Evolutionary conservation across 192 early-diverging fungal species (phyloP).

Genomic region (Spinellus fusiger): DNA sequence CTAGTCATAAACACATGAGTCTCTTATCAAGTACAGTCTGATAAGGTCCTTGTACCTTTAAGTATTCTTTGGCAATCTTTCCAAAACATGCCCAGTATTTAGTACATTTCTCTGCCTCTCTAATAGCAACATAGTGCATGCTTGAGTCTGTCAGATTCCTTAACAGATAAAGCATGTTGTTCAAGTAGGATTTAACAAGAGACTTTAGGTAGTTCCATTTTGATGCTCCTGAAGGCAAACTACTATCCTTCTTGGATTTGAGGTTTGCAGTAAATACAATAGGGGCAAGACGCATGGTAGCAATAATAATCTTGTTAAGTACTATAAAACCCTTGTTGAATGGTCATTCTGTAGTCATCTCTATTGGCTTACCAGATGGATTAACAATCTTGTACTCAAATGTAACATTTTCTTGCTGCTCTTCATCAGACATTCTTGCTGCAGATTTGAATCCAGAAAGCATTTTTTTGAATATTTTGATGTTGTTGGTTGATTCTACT

Average conservation of each 20-base stretch:
- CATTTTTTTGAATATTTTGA: conserved; percentile 64
- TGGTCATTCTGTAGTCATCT: too few species aligned
- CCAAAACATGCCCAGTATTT: conserved; percentile 80
- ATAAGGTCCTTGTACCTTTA: conserved; percentile 47
- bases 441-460: conserved; percentile 83
- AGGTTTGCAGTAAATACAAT: conserved; percentile 66
- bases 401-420: conserved; percentile 34
- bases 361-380: conserved; percentile 32
- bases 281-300: conserved; percentile 65
- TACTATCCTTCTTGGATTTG: conserved; percentile 20
- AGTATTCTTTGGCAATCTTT: conserved; percentile 75
- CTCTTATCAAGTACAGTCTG: not conserved
- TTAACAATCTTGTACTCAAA: conserved; percentile 68
- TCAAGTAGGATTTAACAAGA: conserved; percentile 78
- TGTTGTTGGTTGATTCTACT: conserved; percentile 54
- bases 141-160: conserved; percentile 76
- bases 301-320: conserved; percentile 78
- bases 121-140: conserved; percentile 80
- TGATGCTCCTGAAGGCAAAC: conserved; percentile 27
- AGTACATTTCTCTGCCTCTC: conserved; percentile 70
- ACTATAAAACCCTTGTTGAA: too few species aligned
- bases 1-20: not conserved
- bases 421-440: conserved; percentile 67
- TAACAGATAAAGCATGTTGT: conserved; percentile 68
- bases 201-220: conserved; percentile 75